Evolutionary conservation across 2,329 filamentous ascomycete genomes (phyloP).

Genomic region (Diaporthe sp.): DNA sequence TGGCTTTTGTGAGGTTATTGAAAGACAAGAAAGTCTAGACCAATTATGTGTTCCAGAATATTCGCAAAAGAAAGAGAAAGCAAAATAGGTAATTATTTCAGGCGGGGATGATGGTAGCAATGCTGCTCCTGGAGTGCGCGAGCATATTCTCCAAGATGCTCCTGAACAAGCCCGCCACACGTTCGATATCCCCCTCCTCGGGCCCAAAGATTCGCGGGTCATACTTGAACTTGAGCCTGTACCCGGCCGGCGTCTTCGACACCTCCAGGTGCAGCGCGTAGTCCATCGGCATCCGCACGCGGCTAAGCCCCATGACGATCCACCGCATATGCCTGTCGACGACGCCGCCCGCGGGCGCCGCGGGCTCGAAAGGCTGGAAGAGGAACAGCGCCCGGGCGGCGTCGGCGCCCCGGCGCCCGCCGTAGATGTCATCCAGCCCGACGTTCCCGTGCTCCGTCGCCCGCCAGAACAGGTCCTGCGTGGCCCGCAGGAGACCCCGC

Average conservation of each 20-base stretch:
- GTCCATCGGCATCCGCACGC: slow-evolving; percentile 36
- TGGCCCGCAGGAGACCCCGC: neutral
- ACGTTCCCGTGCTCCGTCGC: slow-evolving; percentile 32
- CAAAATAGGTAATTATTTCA: no score
- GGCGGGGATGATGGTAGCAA: no score
- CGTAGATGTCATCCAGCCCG: slow-evolving; percentile 29
- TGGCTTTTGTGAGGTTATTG: no score
- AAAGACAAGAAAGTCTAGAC: no score
- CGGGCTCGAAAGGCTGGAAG: slow-evolving; percentile 32
- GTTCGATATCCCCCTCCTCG: no score
- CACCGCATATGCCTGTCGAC: slow-evolving; percentile 32
- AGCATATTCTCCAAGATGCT: no score
- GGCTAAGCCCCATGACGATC: slow-evolving; percentile 38
- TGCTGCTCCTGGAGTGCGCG: no score
- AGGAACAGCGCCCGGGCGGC: slow-evolving; percentile 16
- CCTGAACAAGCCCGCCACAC: no score
- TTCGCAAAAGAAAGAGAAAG: no score
- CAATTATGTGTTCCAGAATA: no score
- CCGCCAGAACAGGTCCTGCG: slow-evolving; percentile 31
- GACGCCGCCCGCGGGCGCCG: neutral
- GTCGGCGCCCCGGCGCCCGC: neutral
- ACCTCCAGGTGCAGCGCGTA: slow-evolving; percentile 38
- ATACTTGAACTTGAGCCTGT: slow-evolving; percentile 36
- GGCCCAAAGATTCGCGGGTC: slow-evolving; percentile 31
- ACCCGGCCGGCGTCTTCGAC: slow-evolving; percentile 29